phyloP scores from a whole-genome alignment of 2,329 filamentous ascomycete genomes.

The Colletotrichum cuscutae region DNA sequence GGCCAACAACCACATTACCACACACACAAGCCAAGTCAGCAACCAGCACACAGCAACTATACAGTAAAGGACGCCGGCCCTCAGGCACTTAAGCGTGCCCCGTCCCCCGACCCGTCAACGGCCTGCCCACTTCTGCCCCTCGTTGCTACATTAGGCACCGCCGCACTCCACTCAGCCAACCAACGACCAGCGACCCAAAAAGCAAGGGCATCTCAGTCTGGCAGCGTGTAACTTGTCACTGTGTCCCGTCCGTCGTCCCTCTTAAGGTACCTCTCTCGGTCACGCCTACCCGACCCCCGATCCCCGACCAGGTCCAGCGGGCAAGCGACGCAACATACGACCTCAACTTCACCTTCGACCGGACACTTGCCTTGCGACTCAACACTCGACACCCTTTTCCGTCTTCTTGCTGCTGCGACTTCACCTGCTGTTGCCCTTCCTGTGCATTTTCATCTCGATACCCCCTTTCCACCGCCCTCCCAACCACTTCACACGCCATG shows the following conservation, averaged over 20 bases:
- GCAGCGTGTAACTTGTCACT: background rate
- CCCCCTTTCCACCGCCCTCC: background rate
- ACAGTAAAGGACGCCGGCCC: background rate
- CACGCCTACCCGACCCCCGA: constrained; percentile 24
- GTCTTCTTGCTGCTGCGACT: background rate
- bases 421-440: constrained; percentile 1
- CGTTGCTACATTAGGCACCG: constrained; percentile 33
- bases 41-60: background rate
- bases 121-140: constrained; percentile 32
- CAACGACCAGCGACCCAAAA: constrained; percentile 23
- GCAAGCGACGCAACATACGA: constrained; percentile 15
- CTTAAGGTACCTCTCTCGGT: constrained; percentile 4
- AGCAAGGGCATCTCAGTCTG: background rate
- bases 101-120: constrained; percentile 6
- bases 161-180: constrained; percentile 28
- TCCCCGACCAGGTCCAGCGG: constrained; percentile 18
- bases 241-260: background rate
- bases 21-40: background rate
- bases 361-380: background rate
- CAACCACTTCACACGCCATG: constrained; percentile 53
- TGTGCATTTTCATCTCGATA: background rate
- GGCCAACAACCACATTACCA: background rate
- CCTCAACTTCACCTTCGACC: constrained; percentile 7
- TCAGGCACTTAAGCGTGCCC: background rate
- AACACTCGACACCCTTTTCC: constrained; percentile 23